These are phyloP conservation scores for Brassica rapa DNA, from an alignment of 345 rosid genomes.

Conservation along the genomic window DNA sequence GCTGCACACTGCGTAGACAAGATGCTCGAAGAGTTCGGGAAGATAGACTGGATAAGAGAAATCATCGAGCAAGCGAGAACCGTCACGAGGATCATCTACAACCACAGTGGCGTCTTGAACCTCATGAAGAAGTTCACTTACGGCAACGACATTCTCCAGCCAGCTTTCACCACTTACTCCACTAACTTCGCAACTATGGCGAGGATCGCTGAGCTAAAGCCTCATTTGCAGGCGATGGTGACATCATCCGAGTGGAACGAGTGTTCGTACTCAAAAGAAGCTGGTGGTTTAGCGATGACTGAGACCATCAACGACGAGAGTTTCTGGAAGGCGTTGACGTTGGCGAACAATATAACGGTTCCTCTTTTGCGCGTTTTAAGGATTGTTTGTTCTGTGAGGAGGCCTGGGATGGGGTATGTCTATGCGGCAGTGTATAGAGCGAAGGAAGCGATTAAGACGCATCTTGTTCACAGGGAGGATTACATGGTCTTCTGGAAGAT, in stretches of 20 bases:
- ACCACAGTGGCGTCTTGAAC: conserved; percentile 67
- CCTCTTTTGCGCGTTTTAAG: conserved; percentile 70
- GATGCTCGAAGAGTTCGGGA: conserved; percentile 72
- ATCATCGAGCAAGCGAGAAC: conserved; percentile 75
- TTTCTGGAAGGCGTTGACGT: conserved; percentile 76
- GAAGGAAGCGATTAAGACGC: conserved; percentile 78
- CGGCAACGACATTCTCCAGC: conserved; percentile 76
- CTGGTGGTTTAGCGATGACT: conserved; percentile 66
- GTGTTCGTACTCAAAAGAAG: conserved; percentile 64
- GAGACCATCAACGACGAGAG: conserved; percentile 63
- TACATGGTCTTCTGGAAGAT: conserved; percentile 77
- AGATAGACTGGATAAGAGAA: conserved; percentile 57
- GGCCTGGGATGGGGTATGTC: conserved; percentile 86
- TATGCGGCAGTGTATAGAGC: conserved; percentile 79
- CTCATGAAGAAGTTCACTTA: conserved; percentile 67
- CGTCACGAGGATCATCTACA: conserved; percentile 79
- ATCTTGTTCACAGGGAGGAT: conserved; percentile 63
- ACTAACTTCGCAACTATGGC: conserved; percentile 69
- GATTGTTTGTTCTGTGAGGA: conserved; percentile 58
- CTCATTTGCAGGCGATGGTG: conserved; percentile 75
- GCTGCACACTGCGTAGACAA: conserved; percentile 66
- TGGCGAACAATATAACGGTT: conserved; percentile 54
- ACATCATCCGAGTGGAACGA: conserved; percentile 88
- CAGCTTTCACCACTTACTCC: conserved; percentile 58
- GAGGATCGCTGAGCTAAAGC: conserved; percentile 58